Base-by-base conservation (phyloP, 129 eudicot species). In the Lactuca sativa region DNA sequence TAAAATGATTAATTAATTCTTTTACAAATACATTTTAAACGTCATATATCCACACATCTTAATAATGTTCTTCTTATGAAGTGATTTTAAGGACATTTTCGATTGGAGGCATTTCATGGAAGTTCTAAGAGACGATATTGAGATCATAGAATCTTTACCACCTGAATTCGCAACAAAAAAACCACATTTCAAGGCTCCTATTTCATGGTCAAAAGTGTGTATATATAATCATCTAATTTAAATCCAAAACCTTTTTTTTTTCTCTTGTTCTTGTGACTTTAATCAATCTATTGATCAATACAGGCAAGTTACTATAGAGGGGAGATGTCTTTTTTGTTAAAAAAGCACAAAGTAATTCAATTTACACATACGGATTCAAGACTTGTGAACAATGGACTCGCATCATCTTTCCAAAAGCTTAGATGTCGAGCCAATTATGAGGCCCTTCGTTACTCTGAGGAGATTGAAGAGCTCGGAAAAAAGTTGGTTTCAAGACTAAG, bases 181-280 rank as follows among this genome's bases (percentile, higher is more conserved):
- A 51, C 97, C 93, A 11, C 62, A 75, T 74, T 51, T 61, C 8
- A 90, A 87, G 66, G 93, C 99, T 43, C 99, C 99, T 44, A 67
- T 87, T 34, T 93, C 99, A 18, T 90, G 99, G 99, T 93, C 99
- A 49, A 85, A 82, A 97, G 98, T 93, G 6, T 8, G 62, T 37
- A 9, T n/a, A 67, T 60, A n/a, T 21, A 72, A 16, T 9, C 18
- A 59, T 36, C 47, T 4, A 60, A 36, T 34, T 48, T 2, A 30
- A 60, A 72, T 13, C n/a, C 53, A 56, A 18, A 38, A 36, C 38
- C 5, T 21, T 21, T 21, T 21, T 21, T 21, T 1, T 21, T 1
- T 21, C 21, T 18, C 21, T 62, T 33, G 30, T 47, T 47, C 12
- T 47, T 11, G 2, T 41, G 48, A 55, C 52, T 21, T 49, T 11